phyloP scores from a whole-genome alignment of 257 asterid species.

The Solanum corneliomulleri region DNA sequence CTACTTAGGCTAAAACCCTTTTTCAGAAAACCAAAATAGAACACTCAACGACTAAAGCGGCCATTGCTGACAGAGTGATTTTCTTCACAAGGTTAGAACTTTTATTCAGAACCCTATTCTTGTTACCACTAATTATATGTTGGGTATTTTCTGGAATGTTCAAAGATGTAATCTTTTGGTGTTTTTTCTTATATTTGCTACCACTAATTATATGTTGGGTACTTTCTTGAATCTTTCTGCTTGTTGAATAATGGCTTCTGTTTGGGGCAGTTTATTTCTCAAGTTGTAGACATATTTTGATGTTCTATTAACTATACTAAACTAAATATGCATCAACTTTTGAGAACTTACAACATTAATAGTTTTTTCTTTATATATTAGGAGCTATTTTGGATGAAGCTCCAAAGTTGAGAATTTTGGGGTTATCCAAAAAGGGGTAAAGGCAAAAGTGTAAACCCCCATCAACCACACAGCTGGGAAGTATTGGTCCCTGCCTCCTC shows the following conservation, averaged over 20 bases:
- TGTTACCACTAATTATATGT: not conserved
- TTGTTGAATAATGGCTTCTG: not conserved
- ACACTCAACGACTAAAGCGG: not conserved
- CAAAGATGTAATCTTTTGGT: not conserved
- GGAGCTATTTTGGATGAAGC: not conserved
- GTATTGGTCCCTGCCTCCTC: not conserved
- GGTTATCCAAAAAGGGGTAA: not conserved
- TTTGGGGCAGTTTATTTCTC: not conserved
- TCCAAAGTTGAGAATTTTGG: not conserved
- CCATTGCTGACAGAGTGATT: not conserved
- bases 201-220: not conserved
- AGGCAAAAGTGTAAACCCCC: not conserved
- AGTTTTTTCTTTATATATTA: not conserved
- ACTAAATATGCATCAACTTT: not conserved
- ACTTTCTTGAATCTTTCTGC: not conserved
- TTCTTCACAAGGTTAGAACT: not conserved
- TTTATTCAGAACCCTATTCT: not conserved
- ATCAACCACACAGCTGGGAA: not conserved
- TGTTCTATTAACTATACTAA: not conserved
- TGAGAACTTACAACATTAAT: not conserved
- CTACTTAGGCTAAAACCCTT: not conserved
- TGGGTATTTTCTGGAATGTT: not conserved
- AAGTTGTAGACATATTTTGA: not conserved
- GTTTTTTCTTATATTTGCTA: not conserved
- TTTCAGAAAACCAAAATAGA: not conserved